Conservation (phyloP, 805 yeast species). For the Zygosaccharomyces gambellarensis region DNA sequence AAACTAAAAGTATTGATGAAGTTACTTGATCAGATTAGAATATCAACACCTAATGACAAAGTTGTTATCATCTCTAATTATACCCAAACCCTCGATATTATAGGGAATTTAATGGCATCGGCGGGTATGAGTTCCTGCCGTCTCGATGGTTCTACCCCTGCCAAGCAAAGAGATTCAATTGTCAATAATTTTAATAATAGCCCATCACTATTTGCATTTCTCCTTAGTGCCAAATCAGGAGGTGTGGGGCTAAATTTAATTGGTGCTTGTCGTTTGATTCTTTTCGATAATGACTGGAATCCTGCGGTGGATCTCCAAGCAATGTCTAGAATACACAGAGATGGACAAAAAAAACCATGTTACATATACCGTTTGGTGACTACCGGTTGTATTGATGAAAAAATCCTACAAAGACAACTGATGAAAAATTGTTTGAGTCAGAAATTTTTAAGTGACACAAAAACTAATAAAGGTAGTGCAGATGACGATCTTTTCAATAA, state of each 20-base stretch:
- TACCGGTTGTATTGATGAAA: constrained; percentile 90
- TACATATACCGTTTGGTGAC: constrained; percentile 78
- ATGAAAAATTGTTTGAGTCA: constrained; percentile 77
- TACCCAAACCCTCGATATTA: constrained; percentile 77
- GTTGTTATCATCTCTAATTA: constrained; percentile 82
- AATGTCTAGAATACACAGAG: constrained; percentile 92
- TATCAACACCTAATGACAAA: constrained; percentile 52
- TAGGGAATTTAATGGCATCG: constrained; percentile 52
- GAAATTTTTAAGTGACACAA: constrained; percentile 48
- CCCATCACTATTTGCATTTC: constrained; percentile 52
- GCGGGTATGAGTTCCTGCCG: constrained; percentile 51
- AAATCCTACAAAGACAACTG: constrained; percentile 85
- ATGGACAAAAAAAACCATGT: constrained; percentile 80
- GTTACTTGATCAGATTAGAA: constrained; percentile 47
- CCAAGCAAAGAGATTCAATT: constrained; percentile 55
- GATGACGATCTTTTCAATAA: constrained; percentile 64
- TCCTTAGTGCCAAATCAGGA: constrained; percentile 86
- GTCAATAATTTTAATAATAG: constrained; percentile 65
- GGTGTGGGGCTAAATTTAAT: constrained; percentile 87
- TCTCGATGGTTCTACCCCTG: constrained; percentile 81
- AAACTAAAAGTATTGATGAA: constrained; percentile 59
- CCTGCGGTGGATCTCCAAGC: constrained; percentile 92
- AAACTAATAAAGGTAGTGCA: constrained; percentile 26
- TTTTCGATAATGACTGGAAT: constrained; percentile 96
- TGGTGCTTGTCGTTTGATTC: constrained; percentile 80